A percentile compares a stretch with the other conserved stretches of the same genome.
phyloP scores from a whole-genome alignment of 495 filamentous ascomycete species.

The Chaetomium fimeti region DNA sequence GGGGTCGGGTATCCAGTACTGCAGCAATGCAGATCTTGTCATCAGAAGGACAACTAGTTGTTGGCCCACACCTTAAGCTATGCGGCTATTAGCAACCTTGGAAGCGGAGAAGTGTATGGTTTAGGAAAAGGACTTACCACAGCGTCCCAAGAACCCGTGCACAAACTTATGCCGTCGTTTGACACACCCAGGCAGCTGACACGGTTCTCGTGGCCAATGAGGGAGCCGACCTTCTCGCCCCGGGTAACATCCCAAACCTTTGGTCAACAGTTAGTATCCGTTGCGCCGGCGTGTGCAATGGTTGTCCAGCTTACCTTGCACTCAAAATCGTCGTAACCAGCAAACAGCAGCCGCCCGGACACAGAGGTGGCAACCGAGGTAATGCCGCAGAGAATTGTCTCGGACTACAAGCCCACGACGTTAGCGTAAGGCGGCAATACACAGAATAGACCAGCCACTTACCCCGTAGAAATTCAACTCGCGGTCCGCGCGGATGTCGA shows the following conservation, averaged over 20 bases:
- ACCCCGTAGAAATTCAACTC: constrained; percentile 97
- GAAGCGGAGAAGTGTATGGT: not conserved
- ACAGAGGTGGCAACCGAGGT: constrained; percentile 98
- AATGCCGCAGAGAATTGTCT: constrained; percentile 95
- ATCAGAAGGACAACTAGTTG: constrained; percentile 46
- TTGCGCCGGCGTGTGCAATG: constrained; percentile 17
- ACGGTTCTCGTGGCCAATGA: constrained; percentile 96
- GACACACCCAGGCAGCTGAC: constrained; percentile 98
- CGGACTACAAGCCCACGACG: constrained; percentile 60
- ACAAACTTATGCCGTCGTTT: constrained; percentile 98
- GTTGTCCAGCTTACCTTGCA: constrained; percentile 75
- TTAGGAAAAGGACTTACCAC: constrained; percentile 61
- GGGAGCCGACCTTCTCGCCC: constrained; percentile 92
- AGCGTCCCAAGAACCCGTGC: constrained; percentile 99
- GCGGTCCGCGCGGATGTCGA: constrained; percentile 94
- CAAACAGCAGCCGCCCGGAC: constrained; percentile 91
- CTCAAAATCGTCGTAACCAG: constrained; percentile 98
- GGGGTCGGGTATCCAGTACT: constrained; percentile 35
- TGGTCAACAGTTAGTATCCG: constrained; percentile 6
- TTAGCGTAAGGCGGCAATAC: constrained; percentile 28
- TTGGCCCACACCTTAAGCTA: constrained; percentile 90
- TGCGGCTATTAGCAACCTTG: constrained; percentile 30
- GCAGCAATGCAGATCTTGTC: constrained; percentile 30
- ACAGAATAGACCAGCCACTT: constrained; percentile 36
- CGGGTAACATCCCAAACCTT: constrained; percentile 98